Conservation (phyloP, 805 yeast genomes). For the Komagataella pastoris region DNA sequence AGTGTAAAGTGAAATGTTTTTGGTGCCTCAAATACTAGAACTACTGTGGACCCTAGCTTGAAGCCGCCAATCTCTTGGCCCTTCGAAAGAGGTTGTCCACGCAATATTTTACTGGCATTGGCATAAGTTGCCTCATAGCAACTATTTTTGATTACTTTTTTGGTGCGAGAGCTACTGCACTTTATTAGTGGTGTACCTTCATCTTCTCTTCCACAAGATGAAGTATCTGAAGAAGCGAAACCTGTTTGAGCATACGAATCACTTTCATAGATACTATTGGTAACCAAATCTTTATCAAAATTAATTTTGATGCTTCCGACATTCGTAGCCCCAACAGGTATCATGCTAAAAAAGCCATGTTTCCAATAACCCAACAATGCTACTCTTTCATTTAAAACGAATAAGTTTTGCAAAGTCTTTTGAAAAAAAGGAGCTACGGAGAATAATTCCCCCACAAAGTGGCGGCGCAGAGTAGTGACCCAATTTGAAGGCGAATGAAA, state of each 20-base stretch:
- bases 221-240: constrained; percentile 1
- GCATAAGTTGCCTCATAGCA: constrained; percentile 92
- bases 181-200: not conserved
- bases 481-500: constrained; percentile 94
- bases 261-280: constrained; percentile 61
- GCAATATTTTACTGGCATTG: constrained; percentile 59
- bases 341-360: constrained; percentile 95
- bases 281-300: constrained; percentile 80
- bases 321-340: constrained; percentile 98
- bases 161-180: constrained; percentile 4
- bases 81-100: constrained; percentile 79
- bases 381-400: constrained; percentile 88
- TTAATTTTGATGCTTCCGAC: constrained; percentile 91
- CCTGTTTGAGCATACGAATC: constrained; percentile 12
- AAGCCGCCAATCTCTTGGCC: constrained; percentile 98
- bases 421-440: constrained; percentile 97
- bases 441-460: constrained; percentile 89
- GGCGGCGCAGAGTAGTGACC: constrained; percentile 90
- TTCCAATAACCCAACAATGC: constrained; percentile 94
- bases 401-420: constrained; percentile 70
- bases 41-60: constrained; percentile 93
- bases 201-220: constrained; percentile 3
- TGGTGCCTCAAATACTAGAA: constrained; percentile 93
- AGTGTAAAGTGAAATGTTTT: constrained; percentile 57
- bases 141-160: constrained; percentile 52